Evolutionary conservation across 78 protist genomes (phyloP), one percentile per base, ranked within the genome.

Genomic region (Ministeria vibrans): DNA sequence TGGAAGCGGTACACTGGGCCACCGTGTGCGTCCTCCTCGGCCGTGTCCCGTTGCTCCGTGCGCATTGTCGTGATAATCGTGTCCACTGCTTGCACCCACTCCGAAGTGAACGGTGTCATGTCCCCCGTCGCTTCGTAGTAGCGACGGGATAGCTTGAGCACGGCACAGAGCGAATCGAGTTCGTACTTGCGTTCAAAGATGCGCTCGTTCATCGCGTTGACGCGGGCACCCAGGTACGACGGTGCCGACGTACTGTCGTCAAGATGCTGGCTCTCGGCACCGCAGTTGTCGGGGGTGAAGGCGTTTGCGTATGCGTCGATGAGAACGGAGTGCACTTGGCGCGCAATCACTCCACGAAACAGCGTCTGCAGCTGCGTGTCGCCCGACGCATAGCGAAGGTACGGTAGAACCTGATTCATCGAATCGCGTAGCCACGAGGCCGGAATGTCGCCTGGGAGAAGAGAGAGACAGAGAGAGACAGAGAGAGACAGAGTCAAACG

Each of bases 391-490:
- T 78, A 45, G 32, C 49, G 71, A 28, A 77, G 15, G 79, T 77
- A 82, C 9, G 87, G 81, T 27, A 70, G 18, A 22, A 79, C 30
- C 62, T 85, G 88, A 73, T 82, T 82, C 49, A 83, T 61, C 20
- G 86, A 53, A 23, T 87, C 90, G 20, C 90, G 74, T 30, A 87
- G 81, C 90, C 90, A 87, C 90, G 83, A 77, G 25, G 90, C 90
- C 28, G 6, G 30, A n/a, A 87, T 87, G 63, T 87, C 90, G 25
- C 90, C 90, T 0, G 76, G 79, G 28, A 75, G 20, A 15, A 82
- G 53, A 44, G 74, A 82, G 2, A 74, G 1, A 7, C 36, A 7
- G n/a, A 25, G 71, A 18, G 23, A 63, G 34, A 15, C n/a, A 9
- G 5, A 68, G 51, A 44, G 22, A 53, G 34, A 64, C 6, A 36